phyloP scores from a whole-genome alignment of 2,329 filamentous ascomycete species.

The Colletotrichum agaves region DNA sequence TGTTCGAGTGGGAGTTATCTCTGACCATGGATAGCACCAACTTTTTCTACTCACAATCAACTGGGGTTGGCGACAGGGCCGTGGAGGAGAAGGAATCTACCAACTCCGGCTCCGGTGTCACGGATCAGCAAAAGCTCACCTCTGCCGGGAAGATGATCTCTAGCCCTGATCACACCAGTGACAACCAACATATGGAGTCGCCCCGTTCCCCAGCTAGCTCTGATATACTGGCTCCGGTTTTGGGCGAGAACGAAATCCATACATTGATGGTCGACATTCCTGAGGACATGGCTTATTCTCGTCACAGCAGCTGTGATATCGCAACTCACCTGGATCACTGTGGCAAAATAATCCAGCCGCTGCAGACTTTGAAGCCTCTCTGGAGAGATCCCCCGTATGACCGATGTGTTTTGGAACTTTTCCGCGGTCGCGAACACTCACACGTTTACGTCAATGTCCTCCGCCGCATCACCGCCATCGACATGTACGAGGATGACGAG shows the following conservation, averaged over 20 bases:
- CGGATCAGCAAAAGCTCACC: not conserved
- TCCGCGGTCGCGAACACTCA: constrained; percentile 24
- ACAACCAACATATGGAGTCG: too few relatives aligned
- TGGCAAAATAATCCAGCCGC: not conserved
- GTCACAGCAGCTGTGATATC: not conserved
- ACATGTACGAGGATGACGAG: constrained; percentile 41
- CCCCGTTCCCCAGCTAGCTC: too few relatives aligned
- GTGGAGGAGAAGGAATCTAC: not conserved
- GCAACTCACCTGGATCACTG: not conserved
- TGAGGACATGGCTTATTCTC: too few relatives aligned
- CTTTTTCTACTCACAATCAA: too few relatives aligned
- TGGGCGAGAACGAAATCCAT: too few relatives aligned
- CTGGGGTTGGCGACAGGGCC: not conserved
- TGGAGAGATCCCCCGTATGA: constrained; percentile 36
- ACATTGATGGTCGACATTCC: too few relatives aligned
- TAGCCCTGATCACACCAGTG: not conserved
- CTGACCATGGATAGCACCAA: not conserved
- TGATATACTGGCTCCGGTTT: too few relatives aligned
- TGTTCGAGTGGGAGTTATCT: not conserved
- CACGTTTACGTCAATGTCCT: constrained; percentile 40
- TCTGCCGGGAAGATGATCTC: not conserved
- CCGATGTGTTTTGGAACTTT: constrained; percentile 38
- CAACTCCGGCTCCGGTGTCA: not conserved
- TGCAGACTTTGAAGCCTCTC: constrained; percentile 38
- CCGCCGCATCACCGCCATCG: constrained; percentile 42